Base-by-base conservation (phyloP, 257 asterid species). In the Solanum sitiens region DNA sequence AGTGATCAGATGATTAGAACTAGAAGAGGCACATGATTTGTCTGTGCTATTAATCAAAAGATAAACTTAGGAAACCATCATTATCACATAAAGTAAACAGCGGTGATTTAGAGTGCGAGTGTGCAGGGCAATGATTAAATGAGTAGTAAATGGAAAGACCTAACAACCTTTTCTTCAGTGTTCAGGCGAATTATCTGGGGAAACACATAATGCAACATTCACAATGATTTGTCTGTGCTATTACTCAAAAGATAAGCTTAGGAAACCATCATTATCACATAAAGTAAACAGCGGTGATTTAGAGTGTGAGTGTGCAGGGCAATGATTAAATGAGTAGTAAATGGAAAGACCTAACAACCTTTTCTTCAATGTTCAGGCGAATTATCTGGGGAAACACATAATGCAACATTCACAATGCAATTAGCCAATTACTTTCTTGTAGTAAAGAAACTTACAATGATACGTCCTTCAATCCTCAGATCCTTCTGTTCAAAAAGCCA, bases 401-500 rank as follows among this genome's bases (percentile, higher is more conserved):
- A 77, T n/a, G 25, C 85, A 47, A 47, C 68, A 47, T 47, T 10
- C 42, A 10, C 85, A 47, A 5, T 30, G 27, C 68, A 10, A 80
- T 8, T 50, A 80, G n/a, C n/a, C n/a, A n/a, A n/a, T n/a, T n/a
- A n/a, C n/a, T n/a, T n/a, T n/a, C n/a, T 2, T 27, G 63, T 0
- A 4, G 63, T 8, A 27, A n/a, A 79, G 65, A 45, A 80, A 33
- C 85, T 73, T 86, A 86, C 88, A 85, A 93, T 93, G 9, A 93
- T 92, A 18, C 95, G 92, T 71, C 95, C 94, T 85, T 93, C 95
- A 63, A 93, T 93, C 87, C 95, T 89, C 89, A 88, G 86, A 93
- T 93, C 95, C 89, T 93, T 93, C 93, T 93, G 94, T 93, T 93
- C 95, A 65, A 93, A 93, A 87, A 93, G 94, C 95, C 95, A 93